Evolutionary conservation across 345 rosid genomes (phyloP), one percentile per base, ranked within the genome.

Genomic region (Salix dunnii): DNA sequence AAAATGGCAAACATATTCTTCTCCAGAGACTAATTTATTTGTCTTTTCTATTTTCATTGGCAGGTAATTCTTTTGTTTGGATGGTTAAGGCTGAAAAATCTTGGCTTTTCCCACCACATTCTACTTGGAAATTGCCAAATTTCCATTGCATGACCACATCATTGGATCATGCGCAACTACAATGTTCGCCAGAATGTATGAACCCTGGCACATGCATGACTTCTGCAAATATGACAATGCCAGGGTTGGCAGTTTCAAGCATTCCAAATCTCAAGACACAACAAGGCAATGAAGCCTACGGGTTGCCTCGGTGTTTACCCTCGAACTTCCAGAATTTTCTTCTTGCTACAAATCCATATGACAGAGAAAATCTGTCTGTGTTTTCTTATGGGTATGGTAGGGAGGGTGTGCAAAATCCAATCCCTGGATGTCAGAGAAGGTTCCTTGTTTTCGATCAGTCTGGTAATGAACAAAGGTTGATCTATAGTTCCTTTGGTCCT

Each of bases 61-160:
- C 82, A 88, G 90, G 83, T 78, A 68, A 72, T 61, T 71, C 55
- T 25, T 80, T 77, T 77, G 77, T 55, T 79, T 84, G 82, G 75
- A 81, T 86, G 87, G 85, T 84, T 78, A 82, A 84, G 84, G 77
- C 68, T 73, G 63, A 60, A 46, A 28, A 68, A 77, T 60, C 71
- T 68, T 75, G 75, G 76, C 51, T 67, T 74, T 79, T 72, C 58
- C 73, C 73, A 74, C 88, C 82, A 74, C 85, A 75, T 70, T 82
- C 79, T 73, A 75, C 79, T 70, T 61, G 55, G 71, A 84, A 84
- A 71, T 81, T 79, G 36, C 86, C 86, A 79, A 66, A 81, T 76
- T 73, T 84, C 75, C 80, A 73, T 87, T 84, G 82, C 81, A 84
- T 81, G 88, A 87, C 85, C 78, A 71, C 88, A 67, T 86, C 89